Base-by-base conservation (phyloP, 2,329 filamentous ascomycete species). In the Penicillium sp. region DNA sequence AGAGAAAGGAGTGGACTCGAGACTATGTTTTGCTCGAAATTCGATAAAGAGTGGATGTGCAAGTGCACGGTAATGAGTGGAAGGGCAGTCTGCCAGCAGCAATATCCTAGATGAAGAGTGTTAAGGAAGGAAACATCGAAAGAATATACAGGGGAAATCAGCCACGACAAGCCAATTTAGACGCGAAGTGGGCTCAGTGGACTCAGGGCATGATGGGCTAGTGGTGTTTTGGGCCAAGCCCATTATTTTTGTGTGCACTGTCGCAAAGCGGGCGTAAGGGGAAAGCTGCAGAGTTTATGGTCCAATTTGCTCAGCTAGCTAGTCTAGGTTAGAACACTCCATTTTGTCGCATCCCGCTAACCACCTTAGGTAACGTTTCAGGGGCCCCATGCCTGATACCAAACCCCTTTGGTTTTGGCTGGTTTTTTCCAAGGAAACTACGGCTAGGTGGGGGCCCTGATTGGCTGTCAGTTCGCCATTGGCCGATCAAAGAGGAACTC, bases 1-100 rank as follows among this genome's bases (percentile, higher is more conserved):
- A 40, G 30, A 23, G 23, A 29, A 47, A 60, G 23, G 57, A 67
- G 40, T 48, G 60, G 55, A 61, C 34, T 59, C 55, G 59, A 67
- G 62, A 53, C 14, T 18, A 41, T 23, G 23, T 23, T 23, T 3
- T 23, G 5, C 43, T 57, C 59, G 51, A 53, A 55, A 61, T 64
- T 60, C 51, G 34, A 56, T 51, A 67, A 68, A 42, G 67, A 69
- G 59, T 59, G 67, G 62, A 67, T 53, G 61, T 66, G 68, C 66
- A 58, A 64, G 45, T 63, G 62, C 68, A 70, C 67, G 58, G 56
- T 55, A 55, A 61, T 57, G 52, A 60, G 55, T 55, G 53, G 53
- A 47, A 52, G 49, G 46, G 16, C 29, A 50, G 43, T 46, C 62
- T 61, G 59, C 57, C 56, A 58, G 53, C 56, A 65, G 57, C 48